Evolutionary conservation across 768 basidiomycete genomes (phyloP).

Genomic region (Tylopilus rubrobrunneus): DNA sequence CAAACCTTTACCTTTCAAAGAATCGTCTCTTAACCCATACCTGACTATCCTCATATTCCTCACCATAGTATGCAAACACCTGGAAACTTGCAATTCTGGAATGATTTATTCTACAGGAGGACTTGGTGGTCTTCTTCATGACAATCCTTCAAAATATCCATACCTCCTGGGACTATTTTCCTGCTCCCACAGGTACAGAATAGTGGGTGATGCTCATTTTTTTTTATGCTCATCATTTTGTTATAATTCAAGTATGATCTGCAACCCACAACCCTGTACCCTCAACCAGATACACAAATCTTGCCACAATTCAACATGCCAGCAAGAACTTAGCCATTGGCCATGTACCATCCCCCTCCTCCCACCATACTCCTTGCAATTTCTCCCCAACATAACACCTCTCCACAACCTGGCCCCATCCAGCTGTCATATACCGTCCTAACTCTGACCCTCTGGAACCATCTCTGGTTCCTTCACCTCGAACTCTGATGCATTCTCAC

Average conservation of each 20-base stretch:
- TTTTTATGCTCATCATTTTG: slow-evolving; percentile 4
- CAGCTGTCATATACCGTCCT: no score
- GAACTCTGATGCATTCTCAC: no score
- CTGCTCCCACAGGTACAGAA: slow-evolving; percentile 35
- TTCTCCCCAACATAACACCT: slow-evolving; percentile 1
- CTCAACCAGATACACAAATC: slow-evolving; percentile 5
- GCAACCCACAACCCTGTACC: slow-evolving; percentile 18
- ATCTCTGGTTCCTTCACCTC: no score
- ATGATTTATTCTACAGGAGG: slow-evolving; percentile 80
- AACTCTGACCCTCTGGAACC: no score
- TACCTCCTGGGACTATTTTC: slow-evolving; percentile 37
- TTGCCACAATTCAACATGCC: slow-evolving; percentile 13
- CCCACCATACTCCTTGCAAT: slow-evolving; percentile 9
- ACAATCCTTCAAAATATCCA: slow-evolving; percentile 53
- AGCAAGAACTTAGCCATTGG: slow-evolving; percentile 4
- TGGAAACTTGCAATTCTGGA: slow-evolving; percentile 58
- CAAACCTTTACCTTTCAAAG: slow-evolving; percentile 59
- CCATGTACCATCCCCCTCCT: slow-evolving; percentile 9
- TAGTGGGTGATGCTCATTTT: slow-evolving; percentile 65
- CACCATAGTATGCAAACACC: slow-evolving; percentile 65
- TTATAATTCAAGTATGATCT: slow-evolving; percentile 40
- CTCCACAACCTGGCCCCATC: slow-evolving; percentile 2
- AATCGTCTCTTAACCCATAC: no score
- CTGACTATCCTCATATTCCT: slow-evolving; percentile 87
- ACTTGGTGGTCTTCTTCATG: no score